These are phyloP conservation scores for Metschnikowia vanudenii DNA, from an alignment of 805 yeast species.

Conservation along the genomic window DNA sequence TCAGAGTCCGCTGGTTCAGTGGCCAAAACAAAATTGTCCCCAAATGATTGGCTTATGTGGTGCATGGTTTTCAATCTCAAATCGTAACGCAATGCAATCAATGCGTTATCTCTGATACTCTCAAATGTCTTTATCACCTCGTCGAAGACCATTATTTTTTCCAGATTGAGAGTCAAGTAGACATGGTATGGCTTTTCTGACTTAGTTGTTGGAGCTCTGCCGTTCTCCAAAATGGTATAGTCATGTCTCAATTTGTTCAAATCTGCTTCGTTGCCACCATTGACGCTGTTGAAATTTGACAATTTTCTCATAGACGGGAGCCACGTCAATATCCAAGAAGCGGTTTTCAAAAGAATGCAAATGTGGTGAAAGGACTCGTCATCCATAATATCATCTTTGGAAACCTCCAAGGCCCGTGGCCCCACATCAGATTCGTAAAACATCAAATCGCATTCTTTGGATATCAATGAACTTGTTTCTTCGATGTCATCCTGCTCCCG, in stretches of 20 bases:
- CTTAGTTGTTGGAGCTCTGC: slow-evolving; percentile 23
- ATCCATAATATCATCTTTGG: slow-evolving; percentile 55
- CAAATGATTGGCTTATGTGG: slow-evolving; percentile 49
- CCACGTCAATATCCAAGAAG: slow-evolving; percentile 60
- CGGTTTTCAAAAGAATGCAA: slow-evolving; percentile 51
- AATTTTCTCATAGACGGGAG: slow-evolving; percentile 51
- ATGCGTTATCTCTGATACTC: slow-evolving; percentile 35
- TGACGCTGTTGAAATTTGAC: slow-evolving; percentile 27
- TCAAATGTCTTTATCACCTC: slow-evolving; percentile 33
- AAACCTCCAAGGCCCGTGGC: slow-evolving; percentile 29
- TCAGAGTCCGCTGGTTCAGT: slow-evolving; percentile 62
- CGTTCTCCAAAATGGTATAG: slow-evolving; percentile 44
- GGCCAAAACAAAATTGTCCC: slow-evolving; percentile 50
- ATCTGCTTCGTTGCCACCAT: slow-evolving; percentile 13
- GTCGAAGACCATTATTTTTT: slow-evolving; percentile 36
- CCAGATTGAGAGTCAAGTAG: slow-evolving; percentile 33
- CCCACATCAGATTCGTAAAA: slow-evolving; percentile 20
- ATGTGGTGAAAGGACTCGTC: slow-evolving; percentile 49
- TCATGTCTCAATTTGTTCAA: slow-evolving; percentile 38
- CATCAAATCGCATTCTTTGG: slow-evolving; percentile 30
- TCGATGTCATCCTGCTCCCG: slow-evolving; percentile 2
- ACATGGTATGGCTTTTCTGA: slow-evolving; percentile 27
- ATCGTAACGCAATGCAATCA: slow-evolving; percentile 56
- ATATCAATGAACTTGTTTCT: slow-evolving; percentile 14
- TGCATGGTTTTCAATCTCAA: slow-evolving; percentile 52